Evolutionary conservation across 495 filamentous ascomycete genomes (phyloP).

Genomic region (Trichoderma virens): DNA sequence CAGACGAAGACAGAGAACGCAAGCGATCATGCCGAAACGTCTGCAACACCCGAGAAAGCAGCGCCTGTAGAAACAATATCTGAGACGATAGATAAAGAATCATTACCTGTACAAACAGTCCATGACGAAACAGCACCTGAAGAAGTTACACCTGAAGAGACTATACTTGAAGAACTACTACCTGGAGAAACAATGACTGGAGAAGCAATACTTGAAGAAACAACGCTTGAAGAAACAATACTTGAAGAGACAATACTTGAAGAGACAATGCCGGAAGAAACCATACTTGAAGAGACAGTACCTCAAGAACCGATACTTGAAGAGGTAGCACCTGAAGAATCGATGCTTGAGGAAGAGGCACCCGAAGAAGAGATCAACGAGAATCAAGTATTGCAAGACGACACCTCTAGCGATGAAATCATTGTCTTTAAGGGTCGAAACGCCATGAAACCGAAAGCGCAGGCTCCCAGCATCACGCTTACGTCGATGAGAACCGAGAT

Average conservation of each 20-base stretch:
- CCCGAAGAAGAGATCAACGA: neutral
- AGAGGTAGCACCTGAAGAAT: neutral
- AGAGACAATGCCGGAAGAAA: neutral
- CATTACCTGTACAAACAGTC: neutral
- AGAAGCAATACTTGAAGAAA: too few species aligned
- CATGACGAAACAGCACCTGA: neutral
- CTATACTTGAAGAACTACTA: too few species aligned
- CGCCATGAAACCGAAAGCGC: neutral
- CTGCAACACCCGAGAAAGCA: neutral
- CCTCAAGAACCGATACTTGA: neutral
- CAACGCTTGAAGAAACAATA: conserved; percentile 8
- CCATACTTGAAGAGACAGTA: neutral
- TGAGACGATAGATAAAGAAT: neutral
- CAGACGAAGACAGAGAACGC: neutral
- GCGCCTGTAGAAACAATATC: neutral
- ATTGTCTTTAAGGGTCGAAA: conserved; percentile 56
- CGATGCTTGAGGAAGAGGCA: neutral
- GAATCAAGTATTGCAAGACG: neutral
- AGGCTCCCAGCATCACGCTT: conserved; percentile 12
- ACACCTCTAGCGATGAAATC: conserved; percentile 51
- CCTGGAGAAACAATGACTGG: too few species aligned
- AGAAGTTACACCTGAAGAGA: neutral
- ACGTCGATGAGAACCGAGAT: conserved; percentile 10
- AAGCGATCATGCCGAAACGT: too few species aligned
- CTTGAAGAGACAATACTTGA: too few species aligned